Percentiles rank a stretch among this genome's conserved stretches.
Conservation (phyloP, 192 early-diverging fungal species). For the Backusella mclennaniae region DNA sequence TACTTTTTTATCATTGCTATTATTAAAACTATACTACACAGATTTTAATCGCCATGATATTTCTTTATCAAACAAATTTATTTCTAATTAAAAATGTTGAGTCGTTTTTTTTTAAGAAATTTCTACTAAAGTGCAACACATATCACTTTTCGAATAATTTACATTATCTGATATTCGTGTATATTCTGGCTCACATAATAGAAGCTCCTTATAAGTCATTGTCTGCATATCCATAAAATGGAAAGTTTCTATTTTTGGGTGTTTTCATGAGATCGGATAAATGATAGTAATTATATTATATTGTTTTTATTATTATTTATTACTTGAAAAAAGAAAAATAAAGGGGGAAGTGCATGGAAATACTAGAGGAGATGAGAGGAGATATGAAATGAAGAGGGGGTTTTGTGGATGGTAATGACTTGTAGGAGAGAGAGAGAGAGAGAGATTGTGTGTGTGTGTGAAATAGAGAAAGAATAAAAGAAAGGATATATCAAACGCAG, state of each 20-base stretch:
- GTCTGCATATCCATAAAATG: constrained; percentile 3
- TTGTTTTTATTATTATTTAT: constrained; percentile 2
- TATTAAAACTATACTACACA: not conserved
- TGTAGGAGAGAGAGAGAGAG: not conserved
- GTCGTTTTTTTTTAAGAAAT: not conserved
- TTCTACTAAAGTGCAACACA: not conserved
- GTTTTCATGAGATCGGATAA: constrained; percentile 1
- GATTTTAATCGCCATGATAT: constrained; percentile 53
- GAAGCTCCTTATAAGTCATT: not conserved
- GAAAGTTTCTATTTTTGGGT: constrained; percentile 9
- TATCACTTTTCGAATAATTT: constrained; percentile 6
- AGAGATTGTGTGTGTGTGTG: not conserved
- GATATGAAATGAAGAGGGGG: not conserved
- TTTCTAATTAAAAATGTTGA: constrained; percentile 54
- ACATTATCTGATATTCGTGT: constrained; percentile 23
- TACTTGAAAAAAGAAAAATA: not conserved
- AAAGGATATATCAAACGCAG: not conserved
- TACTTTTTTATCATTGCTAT: not conserved
- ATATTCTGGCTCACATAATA: constrained; percentile 27
- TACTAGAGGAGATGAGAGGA: not conserved
- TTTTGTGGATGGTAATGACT: not conserved
- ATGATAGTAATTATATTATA: not conserved
- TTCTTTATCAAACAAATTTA: constrained; percentile 38
- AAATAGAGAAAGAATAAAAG: no score
- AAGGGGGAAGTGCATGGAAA: not conserved